These are phyloP conservation scores for Elongisporangium prolatum DNA, from an alignment of 352 stramenopile genomes.

Conservation along the genomic window DNA sequence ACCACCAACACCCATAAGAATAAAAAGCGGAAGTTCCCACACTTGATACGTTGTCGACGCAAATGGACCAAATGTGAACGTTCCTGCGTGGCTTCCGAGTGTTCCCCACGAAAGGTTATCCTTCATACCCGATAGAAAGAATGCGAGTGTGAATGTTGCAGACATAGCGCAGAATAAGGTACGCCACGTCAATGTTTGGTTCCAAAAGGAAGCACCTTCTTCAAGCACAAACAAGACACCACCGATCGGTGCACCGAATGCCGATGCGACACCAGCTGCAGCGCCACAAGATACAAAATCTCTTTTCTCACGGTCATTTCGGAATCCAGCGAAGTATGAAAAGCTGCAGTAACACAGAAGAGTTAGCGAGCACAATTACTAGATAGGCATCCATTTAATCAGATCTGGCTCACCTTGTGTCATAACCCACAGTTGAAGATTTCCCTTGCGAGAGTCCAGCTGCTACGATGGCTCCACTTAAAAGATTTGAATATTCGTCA, in stretches of 20 bases:
- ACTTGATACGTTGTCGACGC: constrained; percentile 77
- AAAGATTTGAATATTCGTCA: background rate
- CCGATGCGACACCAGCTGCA: constrained; percentile 82
- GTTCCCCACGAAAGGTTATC: constrained; percentile 71
- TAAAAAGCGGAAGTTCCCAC: constrained; percentile 84
- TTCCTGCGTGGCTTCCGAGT: constrained; percentile 63
- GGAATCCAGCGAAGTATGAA: constrained; percentile 84
- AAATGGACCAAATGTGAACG: constrained; percentile 71
- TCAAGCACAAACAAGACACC: constrained; percentile 82
- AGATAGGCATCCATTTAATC: background rate
- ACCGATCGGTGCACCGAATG: constrained; percentile 89
- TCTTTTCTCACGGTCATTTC: constrained; percentile 86
- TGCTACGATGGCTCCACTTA: constrained; percentile 68
- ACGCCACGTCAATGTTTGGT: constrained; percentile 76
- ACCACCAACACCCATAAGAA: constrained; percentile 81
- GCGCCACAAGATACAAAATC: constrained; percentile 88
- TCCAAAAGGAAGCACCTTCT: constrained; percentile 86
- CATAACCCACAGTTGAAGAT: constrained; percentile 63
- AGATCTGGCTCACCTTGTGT: constrained; percentile 43
- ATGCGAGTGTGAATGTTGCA: constrained; percentile 81
- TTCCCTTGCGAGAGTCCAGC: constrained; percentile 77
- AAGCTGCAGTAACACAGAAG: constrained; percentile 30
- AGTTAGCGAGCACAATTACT: constrained; percentile 2
- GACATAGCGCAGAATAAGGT: constrained; percentile 87
- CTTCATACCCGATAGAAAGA: constrained; percentile 76